Evolutionary conservation across 768 basidiomycete genomes (phyloP), one percentile per base, ranked within the genome.

Genomic region (Collybia mongolica): DNA sequence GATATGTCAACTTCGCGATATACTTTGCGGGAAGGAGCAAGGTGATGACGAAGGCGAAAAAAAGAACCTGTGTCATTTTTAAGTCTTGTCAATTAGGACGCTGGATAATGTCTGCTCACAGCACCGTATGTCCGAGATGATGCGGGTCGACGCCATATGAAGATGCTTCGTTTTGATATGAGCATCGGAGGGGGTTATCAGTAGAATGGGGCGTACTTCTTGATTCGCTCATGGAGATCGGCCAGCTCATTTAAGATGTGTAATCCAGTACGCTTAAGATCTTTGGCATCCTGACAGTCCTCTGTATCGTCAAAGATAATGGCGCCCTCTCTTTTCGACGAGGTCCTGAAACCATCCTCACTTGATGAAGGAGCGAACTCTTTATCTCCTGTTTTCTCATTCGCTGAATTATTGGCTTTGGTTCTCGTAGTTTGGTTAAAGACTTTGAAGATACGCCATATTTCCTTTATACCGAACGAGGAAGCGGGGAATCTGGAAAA

Each of bases 151-250:
- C 84, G 76, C 86, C 86, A 87, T n/a, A 81, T 74, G 56, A 84
- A 81, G n/a, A 85, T 71, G 56, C 86, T 88, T 35, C 46, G 41
- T 37, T 35, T 46, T 28, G n/a, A 9, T 12, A 6, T 18, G 20
- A 24, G 41, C 20, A 23, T 59, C 44, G 55, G 39, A 19, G 35
- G 23, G 24, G 28, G 42, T n/a, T 17, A 9, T 11, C 28, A 9
- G 5, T 43, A 17, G 36, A 3, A 44, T 28, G 22, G 9, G 7
- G 7, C 74, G 23, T 56, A 86, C 86, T 86, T 88, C 65, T 77
- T 79, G 22, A 84, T 53, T 26, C 84, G 71, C 61, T 88, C 86
- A 50, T 84, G 81, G 8, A 84, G 49, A 59, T 88, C 85, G 7
- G 80, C 77, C 28, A 83, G 58, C 36, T 77, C 74, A 39, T 74